Conservation (phyloP, 345 rosid genomes). For the Aquilaria sinensis region DNA sequence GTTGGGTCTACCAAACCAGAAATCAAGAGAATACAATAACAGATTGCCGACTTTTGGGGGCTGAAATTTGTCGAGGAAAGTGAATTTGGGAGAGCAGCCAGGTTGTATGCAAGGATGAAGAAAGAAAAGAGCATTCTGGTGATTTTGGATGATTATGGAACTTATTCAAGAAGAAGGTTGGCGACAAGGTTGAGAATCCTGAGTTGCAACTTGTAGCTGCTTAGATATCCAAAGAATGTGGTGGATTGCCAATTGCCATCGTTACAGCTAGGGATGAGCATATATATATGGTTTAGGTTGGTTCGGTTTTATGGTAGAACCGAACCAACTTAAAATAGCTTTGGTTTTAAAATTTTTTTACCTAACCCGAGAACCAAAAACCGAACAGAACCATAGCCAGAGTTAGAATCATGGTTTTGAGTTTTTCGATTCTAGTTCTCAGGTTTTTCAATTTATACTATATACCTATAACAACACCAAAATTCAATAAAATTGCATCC, state of each 20-base stretch:
- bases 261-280: too few species aligned
- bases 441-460: too few species aligned
- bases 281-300: too few species aligned
- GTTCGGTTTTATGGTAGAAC: too few species aligned
- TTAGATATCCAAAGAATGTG: constrained; percentile 15
- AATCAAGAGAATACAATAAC: constrained; percentile 8
- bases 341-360: too few species aligned
- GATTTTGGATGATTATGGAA: constrained; percentile 25
- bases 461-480: too few species aligned
- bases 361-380: too few species aligned
- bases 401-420: too few species aligned
- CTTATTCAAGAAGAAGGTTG: constrained; percentile 17
- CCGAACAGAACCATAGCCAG: too few species aligned
- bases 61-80: constrained; percentile 8
- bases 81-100: constrained; percentile 9
- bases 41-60: constrained; percentile 14
- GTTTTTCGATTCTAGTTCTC: too few species aligned
- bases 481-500: too few species aligned
- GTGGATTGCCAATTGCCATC: constrained; percentile 21
- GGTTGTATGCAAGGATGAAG: constrained; percentile 7
- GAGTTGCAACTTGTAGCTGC: not conserved
- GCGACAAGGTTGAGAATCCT: not conserved
- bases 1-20: constrained; percentile 9
- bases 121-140: constrained; percentile 15
- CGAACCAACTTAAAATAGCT: too few species aligned